A percentile compares a stretch with the other conserved stretches of the same genome.
Evolutionary conservation across 1,284 basidiomycete genomes (phyloP).

Genomic region (Rhodofomes roseus): DNA sequence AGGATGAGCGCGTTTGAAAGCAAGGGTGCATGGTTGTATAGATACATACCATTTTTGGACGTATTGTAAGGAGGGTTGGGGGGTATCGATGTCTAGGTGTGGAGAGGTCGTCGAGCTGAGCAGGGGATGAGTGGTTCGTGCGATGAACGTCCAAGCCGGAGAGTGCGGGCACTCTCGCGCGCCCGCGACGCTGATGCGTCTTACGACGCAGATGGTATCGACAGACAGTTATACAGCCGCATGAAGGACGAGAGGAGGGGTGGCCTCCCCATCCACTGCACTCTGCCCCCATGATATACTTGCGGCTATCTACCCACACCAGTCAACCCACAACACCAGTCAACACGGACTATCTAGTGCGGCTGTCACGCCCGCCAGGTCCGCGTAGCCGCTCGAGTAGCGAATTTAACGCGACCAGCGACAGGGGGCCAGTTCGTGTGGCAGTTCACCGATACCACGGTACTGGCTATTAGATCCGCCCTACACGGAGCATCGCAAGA

Average conservation of each 20-base stretch:
- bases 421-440: neutral
- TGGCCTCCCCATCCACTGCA: neutral
- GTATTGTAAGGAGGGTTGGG: too few species aligned
- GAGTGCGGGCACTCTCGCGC: slow-evolving; percentile 2
- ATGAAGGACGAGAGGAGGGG: neutral
- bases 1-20: neutral
- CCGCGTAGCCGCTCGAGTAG: neutral
- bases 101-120: neutral
- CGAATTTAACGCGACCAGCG: neutral
- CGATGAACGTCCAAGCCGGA: neutral
- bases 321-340: neutral
- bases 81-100: too few species aligned
- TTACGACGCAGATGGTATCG: neutral
- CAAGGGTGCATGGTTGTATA: neutral
- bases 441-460: neutral
- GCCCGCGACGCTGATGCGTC: neutral
- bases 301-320: neutral
- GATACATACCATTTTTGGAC: neutral
- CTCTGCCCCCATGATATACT: neutral
- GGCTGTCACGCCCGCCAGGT: neutral
- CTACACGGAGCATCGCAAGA: neutral
- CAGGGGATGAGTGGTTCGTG: neutral
- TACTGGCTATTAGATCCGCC: neutral
- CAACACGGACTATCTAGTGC: neutral
- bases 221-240: neutral